Conservation (phyloP, 2,329 filamentous ascomycete genomes). For the Paraconiothyrium sp. region DNA sequence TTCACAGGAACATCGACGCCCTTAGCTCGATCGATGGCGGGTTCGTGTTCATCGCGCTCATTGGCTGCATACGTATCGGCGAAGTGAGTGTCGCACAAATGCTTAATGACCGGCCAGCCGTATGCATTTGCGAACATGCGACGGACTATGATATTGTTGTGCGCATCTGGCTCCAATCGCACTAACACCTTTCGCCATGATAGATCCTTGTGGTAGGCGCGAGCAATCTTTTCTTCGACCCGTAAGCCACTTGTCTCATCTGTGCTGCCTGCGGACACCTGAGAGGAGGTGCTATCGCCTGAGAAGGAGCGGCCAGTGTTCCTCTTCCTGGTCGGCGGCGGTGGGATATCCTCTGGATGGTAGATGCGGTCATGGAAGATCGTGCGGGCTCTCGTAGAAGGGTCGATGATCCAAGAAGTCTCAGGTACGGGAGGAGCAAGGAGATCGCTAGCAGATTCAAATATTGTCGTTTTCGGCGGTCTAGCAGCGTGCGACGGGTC, state of each 20-base stretch:
- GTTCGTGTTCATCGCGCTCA: slow-evolving; percentile 73
- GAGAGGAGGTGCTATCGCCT: slow-evolving; percentile 42
- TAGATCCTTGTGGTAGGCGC: slow-evolving; percentile 90
- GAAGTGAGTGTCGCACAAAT: slow-evolving; percentile 94
- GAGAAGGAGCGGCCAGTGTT: slow-evolving; percentile 49
- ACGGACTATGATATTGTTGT: slow-evolving; percentile 97
- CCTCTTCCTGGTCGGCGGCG: slow-evolving; percentile 67
- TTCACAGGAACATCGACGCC: slow-evolving; percentile 65
- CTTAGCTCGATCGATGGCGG: slow-evolving; percentile 74
- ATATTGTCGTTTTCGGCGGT: slow-evolving; percentile 90
- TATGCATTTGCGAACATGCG: slow-evolving; percentile 97
- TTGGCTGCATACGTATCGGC: slow-evolving; percentile 74
- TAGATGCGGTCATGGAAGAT: slow-evolving; percentile 98
- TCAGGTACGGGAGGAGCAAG: slow-evolving; percentile 89
- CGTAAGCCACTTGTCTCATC: slow-evolving; percentile 75
- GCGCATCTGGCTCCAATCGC: slow-evolving; percentile 92
- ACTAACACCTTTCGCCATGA: slow-evolving; percentile 98
- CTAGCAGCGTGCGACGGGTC: slow-evolving; percentile 65
- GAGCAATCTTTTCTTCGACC: slow-evolving; percentile 96
- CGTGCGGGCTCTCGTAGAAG: slow-evolving; percentile 80
- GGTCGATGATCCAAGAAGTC: slow-evolving; percentile 83
- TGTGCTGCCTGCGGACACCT: slow-evolving; percentile 37
- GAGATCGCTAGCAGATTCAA: slow-evolving; percentile 92
- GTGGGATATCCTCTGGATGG: slow-evolving; percentile 90
- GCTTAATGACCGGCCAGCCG: slow-evolving; percentile 96